Base-by-base conservation (phyloP, 2,329 filamentous ascomycete species). In the Pseudodiploospora longispora region DNA sequence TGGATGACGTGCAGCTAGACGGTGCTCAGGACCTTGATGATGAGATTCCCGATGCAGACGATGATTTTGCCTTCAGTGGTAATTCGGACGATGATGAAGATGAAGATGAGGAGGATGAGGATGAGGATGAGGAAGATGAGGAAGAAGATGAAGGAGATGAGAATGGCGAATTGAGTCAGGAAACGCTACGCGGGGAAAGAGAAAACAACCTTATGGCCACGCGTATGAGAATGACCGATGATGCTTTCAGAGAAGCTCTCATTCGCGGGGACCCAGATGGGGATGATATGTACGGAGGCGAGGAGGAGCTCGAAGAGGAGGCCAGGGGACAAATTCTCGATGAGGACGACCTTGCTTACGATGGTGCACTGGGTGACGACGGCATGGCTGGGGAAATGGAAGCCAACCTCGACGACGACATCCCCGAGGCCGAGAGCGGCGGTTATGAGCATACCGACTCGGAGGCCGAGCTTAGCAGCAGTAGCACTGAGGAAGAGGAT, bases 401-500 rank as follows among this genome's bases (percentile, higher is more conserved):
- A 41, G 79, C 74, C n/a, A 75, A 88, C 57, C 69, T 87, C 35
- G 84, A 88, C 59, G 82, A 80, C 40, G 82, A 84, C 47, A 76
- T 87, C 32, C 82, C 83, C 19, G 81, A 85, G 47, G 80, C 73
- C 7, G 76, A 79, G 55, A 69, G 68, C 55, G 77, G 72, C 28
- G 76, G 78, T 53, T 88, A 87, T 66, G 84, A 89, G 67, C 84
- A 88, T 59, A 88, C 85, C 6, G 85, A 88, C 63, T 84, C 83
- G 2, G 84, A 87, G 52, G 82, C 72, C 6, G 80, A 82, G 41
- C 52, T 80, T 41, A 73, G 64, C 47, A 77, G 71, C 56, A 75
- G 71, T 48, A 67, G 67, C 40, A 64, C 67, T 27, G 19, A 19
- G 19, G 19, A 19, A 19, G 67, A 67, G 5, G 62, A 68, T 8